A percentile compares a stretch with the other conserved stretches of the same genome.
These are phyloP conservation scores for Phytophthora pinifolia DNA, from an alignment of 352 stramenopile species.

Conservation along the genomic window DNA sequence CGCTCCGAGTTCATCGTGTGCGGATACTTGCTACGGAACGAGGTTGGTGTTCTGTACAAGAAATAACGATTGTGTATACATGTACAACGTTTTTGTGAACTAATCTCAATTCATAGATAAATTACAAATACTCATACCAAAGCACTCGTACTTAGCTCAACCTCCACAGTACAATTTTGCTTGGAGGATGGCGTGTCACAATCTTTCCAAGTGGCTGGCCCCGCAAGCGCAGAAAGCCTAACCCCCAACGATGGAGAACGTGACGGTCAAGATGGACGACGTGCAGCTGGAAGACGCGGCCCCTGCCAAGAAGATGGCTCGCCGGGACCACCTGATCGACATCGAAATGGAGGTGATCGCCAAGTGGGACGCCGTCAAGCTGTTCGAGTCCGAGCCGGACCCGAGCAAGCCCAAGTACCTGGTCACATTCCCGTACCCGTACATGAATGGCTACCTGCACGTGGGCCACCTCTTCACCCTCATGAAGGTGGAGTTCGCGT, in stretches of 20 bases:
- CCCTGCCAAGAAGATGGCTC: constrained; percentile 76
- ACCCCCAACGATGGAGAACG: constrained; percentile 52
- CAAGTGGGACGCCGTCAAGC: constrained; percentile 86
- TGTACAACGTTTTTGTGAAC: too few relatives aligned
- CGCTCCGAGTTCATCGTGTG: constrained; percentile 33
- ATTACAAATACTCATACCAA: too few relatives aligned
- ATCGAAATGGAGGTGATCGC: constrained; percentile 92
- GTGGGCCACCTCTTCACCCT: constrained; percentile 98
- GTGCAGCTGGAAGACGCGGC: constrained; percentile 67
- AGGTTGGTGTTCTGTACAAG: not conserved
- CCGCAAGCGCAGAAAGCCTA: not conserved
- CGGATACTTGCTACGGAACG: not conserved
- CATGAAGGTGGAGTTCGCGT: constrained; percentile 97
- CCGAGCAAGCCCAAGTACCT: constrained; percentile 95
- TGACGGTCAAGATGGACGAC: constrained; percentile 80
- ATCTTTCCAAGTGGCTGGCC: constrained; percentile 28
- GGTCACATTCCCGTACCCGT: constrained; percentile 99
- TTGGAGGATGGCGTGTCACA: not conserved
- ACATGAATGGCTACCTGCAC: constrained; percentile 99
- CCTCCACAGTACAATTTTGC: not conserved
- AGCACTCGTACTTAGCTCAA: too few relatives aligned
- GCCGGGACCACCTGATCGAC: constrained; percentile 88
- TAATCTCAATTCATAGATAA: too few relatives aligned
- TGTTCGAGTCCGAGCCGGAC: constrained; percentile 90
- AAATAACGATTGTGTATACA: not conserved